phyloP scores from a whole-genome alignment of 768 basidiomycete genomes.

The Pisolithus marmoratus region DNA sequence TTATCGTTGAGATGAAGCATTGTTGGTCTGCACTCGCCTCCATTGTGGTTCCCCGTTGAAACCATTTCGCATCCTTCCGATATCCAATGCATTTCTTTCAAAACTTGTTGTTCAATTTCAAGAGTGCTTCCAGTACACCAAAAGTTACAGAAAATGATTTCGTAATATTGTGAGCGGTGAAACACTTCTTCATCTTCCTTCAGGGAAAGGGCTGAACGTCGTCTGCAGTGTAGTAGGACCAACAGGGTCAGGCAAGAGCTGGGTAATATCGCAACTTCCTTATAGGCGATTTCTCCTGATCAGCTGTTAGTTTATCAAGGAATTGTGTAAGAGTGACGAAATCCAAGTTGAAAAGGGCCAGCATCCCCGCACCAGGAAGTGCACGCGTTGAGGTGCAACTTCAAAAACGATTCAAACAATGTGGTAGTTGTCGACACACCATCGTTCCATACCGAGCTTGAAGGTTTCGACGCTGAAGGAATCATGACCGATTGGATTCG shows the following conservation, averaged over 20 bases:
- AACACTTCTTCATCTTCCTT: too few species aligned
- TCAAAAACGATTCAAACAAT: neutral
- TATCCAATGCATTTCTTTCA: too few species aligned
- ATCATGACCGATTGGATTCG: neutral
- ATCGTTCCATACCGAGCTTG: neutral
- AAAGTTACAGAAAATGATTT: too few species aligned
- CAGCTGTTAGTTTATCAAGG: neutral
- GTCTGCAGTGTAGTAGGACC: too few species aligned
- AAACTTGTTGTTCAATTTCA: too few species aligned
- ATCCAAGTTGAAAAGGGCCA: neutral
- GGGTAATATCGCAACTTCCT: neutral
- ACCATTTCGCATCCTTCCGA: too few species aligned
- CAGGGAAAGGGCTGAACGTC: too few species aligned
- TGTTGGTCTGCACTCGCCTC: too few species aligned
- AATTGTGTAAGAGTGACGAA: neutral
- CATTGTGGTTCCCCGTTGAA: too few species aligned
- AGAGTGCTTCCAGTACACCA: too few species aligned
- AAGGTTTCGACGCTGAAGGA: neutral
- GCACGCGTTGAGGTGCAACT: neutral
- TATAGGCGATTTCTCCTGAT: neutral
- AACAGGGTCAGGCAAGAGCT: neutral
- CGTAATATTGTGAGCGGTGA: too few species aligned
- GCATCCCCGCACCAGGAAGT: neutral
- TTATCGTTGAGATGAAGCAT: too few species aligned
- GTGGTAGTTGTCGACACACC: neutral